A percentile compares a stretch with the other conserved stretches of the same genome.
These are phyloP conservation scores for Scolecobasidium constrictum DNA, from an alignment of 2,329 filamentous ascomycete species.

Conservation along the genomic window DNA sequence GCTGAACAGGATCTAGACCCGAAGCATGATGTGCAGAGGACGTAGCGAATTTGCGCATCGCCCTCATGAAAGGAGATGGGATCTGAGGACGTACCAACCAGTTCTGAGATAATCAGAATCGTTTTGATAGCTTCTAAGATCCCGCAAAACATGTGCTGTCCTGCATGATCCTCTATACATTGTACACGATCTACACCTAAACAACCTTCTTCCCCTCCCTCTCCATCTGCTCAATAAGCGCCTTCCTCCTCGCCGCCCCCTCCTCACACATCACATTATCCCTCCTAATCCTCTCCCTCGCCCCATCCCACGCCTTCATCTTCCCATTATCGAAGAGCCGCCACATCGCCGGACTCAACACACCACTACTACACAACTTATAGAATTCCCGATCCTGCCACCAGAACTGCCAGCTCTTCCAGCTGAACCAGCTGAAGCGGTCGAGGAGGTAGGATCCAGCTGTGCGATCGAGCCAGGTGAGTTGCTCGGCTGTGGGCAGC, in stretches of 20 bases:
- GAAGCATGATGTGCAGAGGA: too few relatives aligned
- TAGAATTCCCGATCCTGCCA: constrained; percentile 22
- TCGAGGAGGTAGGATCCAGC: constrained; percentile 21
- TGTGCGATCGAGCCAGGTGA: constrained; percentile 21
- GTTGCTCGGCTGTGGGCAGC: constrained; percentile 15
- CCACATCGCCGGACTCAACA: constrained; percentile 23
- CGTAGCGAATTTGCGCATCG: too few relatives aligned
- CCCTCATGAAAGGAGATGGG: too few relatives aligned
- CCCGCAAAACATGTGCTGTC: too few relatives aligned
- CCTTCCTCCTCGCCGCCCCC: constrained; percentile 13
- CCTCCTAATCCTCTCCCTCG: constrained; percentile 16
- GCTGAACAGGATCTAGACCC: too few relatives aligned
- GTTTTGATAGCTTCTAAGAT: too few relatives aligned
- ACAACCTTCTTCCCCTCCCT: constrained; percentile 12
- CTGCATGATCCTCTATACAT: too few relatives aligned
- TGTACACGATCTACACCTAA: background rate
- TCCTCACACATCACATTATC: constrained; percentile 7
- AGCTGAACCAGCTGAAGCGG: constrained; percentile 20
- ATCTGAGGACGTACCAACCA: too few relatives aligned
- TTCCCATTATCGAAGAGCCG: constrained; percentile 25
- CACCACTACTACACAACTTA: constrained; percentile 20
- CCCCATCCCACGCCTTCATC: constrained; percentile 21
- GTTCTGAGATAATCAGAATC: too few relatives aligned
- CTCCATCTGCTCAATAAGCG: constrained; percentile 12
- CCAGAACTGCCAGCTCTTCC: constrained; percentile 25